Evolutionary conservation across 768 basidiomycete species (phyloP).

Genomic region (Pisolithus sp.): DNA sequence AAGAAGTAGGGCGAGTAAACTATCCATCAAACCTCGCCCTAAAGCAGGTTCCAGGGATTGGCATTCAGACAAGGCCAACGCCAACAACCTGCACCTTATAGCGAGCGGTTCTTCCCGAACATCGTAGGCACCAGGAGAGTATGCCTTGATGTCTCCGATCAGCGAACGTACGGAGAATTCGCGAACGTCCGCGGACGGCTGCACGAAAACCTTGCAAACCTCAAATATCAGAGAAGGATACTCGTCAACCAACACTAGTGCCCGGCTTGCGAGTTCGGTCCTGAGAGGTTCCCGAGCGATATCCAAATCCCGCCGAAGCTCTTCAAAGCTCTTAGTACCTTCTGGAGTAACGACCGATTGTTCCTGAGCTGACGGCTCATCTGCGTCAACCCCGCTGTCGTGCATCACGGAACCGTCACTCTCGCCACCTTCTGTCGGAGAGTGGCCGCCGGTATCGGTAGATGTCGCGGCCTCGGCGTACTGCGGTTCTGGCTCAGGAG

Average conservation of each 20-base stretch:
- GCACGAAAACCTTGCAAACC: constrained; percentile 75
- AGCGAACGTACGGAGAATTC: constrained; percentile 63
- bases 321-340: constrained; percentile 45
- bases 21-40: constrained; percentile 59
- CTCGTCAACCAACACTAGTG: constrained; percentile 77
- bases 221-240: constrained; percentile 88
- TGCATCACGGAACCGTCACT: constrained; percentile 13
- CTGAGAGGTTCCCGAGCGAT: constrained; percentile 60
- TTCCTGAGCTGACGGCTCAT: constrained; percentile 8
- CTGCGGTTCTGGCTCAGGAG: constrained; percentile 32
- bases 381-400: constrained; percentile 24
- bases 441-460: constrained; percentile 24
- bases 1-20: constrained; percentile 58
- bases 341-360: constrained; percentile 13
- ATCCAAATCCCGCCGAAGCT: constrained; percentile 62
- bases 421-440: constrained; percentile 19
- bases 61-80: constrained; percentile 73
- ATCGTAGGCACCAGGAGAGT: constrained; percentile 59
- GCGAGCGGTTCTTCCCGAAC: constrained; percentile 71
- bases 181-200: constrained; percentile 51
- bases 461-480: constrained; percentile 10
- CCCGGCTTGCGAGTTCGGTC: constrained; percentile 56
- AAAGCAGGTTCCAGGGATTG: constrained; percentile 51
- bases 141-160: constrained; percentile 69
- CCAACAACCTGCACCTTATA: constrained; percentile 79